These are phyloP conservation scores for Parafenestella ontariensis DNA, from an alignment of 2,329 filamentous ascomycete species.

Conservation along the genomic window DNA sequence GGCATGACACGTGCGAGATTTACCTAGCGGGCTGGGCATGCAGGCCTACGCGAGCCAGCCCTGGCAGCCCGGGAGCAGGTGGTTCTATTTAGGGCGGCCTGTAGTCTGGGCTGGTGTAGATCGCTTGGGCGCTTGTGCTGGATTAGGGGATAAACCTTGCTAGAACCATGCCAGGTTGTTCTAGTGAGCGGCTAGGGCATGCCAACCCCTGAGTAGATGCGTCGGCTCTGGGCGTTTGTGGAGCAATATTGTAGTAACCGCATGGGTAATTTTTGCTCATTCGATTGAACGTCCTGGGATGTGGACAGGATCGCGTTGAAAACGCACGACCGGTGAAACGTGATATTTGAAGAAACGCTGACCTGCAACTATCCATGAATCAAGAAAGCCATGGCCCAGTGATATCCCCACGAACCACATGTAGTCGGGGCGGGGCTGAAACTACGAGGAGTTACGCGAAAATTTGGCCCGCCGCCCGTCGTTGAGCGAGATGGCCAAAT, in stretches of 20 bases:
- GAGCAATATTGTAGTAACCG: conserved; percentile 15
- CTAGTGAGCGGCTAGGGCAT: conserved; percentile 19
- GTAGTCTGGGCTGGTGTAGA: conserved; percentile 25
- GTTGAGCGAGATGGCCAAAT: conserved; percentile 4
- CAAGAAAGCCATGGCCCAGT: background rate
- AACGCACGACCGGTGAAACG: background rate
- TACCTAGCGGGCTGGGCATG: conserved; percentile 35
- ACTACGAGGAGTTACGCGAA: conserved; percentile 4
- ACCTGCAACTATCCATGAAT: too few species aligned
- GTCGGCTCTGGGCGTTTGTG: conserved; percentile 24
- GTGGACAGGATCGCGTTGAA: background rate
- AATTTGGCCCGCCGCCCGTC: conserved; percentile 1
- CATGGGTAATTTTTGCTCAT: background rate
- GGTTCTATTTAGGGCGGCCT: conserved; percentile 28
- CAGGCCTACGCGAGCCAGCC: conserved; percentile 26
- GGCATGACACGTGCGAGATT: conserved; percentile 33
- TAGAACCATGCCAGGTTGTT: background rate
- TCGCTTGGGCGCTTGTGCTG: conserved; percentile 17
- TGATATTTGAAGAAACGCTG: background rate
- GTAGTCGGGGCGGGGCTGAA: conserved; percentile 13
- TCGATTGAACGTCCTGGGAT: background rate
- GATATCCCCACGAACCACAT: conserved; percentile 1
- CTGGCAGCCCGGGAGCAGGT: conserved; percentile 14
- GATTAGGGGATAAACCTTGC: conserved; percentile 12
- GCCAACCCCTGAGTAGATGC: conserved; percentile 18